Evolutionary conservation across 805 yeast genomes (phyloP), one percentile per base, ranked within the genome.

Genomic region (Wickerhamomyces bisporus): DNA sequence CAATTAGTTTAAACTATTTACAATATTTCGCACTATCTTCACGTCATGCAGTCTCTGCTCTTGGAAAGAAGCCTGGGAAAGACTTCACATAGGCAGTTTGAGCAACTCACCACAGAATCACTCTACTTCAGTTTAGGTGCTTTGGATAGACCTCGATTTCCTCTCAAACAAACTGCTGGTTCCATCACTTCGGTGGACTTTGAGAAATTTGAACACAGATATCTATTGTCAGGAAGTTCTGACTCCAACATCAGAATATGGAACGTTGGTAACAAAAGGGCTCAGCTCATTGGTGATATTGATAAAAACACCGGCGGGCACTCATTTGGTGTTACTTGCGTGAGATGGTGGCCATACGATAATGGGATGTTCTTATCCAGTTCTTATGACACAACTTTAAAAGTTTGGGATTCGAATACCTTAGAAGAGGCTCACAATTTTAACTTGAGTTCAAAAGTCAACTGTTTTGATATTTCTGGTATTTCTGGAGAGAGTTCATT

Each of bases 331-430:
- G 68, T 89, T 0, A 83, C 95, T 0, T 62, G 75, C 13, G 65
- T 86, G 1, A 67, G 71, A 49, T 89, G 97, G 97, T 91, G 96
- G 91, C 88, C 93, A 0, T 64, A 65, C 32, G 97, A 89, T 58
- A 77, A 80, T 25, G 96, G 96, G 1, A 70, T 89, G 79, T 88
- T 87, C 62, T 69, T 87, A 15, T 73, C 87, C 3, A 77, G 87
- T 1, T 86, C 96, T 0, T 86, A 79, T 57, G 97, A 89, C 58
- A 77, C 74, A 41, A 73, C 77, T 0, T 73, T 88, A 17, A 83
- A 80, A 44, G 68, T 87, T 1, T 89, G 95, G 94, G 96, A 87
- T 54, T 72, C 96, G 0, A 71, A 71, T 39, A 62, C 71, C 14
- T 61, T 88, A 46, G 66, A 68, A n/a, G 75, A 76, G 15, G 95